Evolutionary conservation across 495 filamentous ascomycete species (phyloP).

Genomic region (Lepidopterella palustris): DNA sequence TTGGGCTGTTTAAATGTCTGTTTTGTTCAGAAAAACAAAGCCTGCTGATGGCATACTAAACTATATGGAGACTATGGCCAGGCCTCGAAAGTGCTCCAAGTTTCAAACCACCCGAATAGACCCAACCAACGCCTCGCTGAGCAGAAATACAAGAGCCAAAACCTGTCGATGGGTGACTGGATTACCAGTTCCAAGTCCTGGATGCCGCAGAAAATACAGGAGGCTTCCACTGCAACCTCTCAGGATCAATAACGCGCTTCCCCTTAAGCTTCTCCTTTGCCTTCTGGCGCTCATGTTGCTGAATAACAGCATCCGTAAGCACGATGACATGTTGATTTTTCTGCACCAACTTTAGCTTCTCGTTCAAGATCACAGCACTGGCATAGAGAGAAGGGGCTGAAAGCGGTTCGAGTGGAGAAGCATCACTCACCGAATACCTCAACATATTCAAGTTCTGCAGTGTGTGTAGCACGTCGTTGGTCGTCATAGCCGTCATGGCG

Average conservation of each 20-base stretch:
- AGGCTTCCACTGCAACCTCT: constrained; percentile 85
- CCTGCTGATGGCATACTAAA: no score
- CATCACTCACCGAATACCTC: constrained; percentile 63
- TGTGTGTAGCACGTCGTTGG: constrained; percentile 88
- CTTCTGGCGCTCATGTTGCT: constrained; percentile 62
- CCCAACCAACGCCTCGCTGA: background rate
- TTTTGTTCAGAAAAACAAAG: no score
- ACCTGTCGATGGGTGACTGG: background rate
- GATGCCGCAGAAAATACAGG: constrained; percentile 85
- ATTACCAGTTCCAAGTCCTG: constrained; percentile 93
- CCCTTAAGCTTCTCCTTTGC: constrained; percentile 72
- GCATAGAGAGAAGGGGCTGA: background rate
- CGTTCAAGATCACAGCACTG: no score
- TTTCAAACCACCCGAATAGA: no score
- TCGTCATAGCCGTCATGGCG: constrained; percentile 79
- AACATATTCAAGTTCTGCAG: constrained; percentile 91
- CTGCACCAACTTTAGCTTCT: constrained; percentile 30
- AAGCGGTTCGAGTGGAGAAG: background rate
- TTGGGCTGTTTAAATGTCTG: no score
- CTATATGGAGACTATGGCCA: no score
- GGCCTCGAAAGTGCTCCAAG: no score
- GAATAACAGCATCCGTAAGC: constrained; percentile 70
- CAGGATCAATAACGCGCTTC: constrained; percentile 66
- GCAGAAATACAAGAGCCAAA: background rate
- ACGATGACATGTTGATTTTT: constrained; percentile 92